A percentile compares a stretch with the other conserved stretches of the same genome.
These are phyloP conservation scores for Botrytis fragariae DNA, from an alignment of 2,329 filamentous ascomycete genomes.

Conservation along the genomic window DNA sequence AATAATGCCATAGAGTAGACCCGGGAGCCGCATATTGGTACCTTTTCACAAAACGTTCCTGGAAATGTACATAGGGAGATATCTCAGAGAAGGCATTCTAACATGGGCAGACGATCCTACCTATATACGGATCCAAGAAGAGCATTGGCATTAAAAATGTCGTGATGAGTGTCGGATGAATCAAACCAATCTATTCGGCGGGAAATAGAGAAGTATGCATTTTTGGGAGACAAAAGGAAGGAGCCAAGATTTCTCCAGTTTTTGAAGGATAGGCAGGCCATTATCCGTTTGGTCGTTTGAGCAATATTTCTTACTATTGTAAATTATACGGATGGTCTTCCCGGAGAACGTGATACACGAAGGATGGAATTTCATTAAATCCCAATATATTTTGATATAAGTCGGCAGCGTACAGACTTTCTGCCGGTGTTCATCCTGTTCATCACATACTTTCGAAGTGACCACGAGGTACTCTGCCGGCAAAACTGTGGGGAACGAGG, in stretches of 20 bases:
- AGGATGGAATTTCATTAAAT: conserved; percentile 19
- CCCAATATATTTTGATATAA: conserved; percentile 27
- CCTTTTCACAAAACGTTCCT: conserved; percentile 17
- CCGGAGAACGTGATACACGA: conserved; percentile 25
- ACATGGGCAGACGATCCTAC: neutral
- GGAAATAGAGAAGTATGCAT: neutral
- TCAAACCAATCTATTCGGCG: neutral
- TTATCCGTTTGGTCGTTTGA: conserved; percentile 25
- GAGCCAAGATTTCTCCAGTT: conserved; percentile 1
- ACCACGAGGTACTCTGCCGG: conserved; percentile 17
- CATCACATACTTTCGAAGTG: conserved; percentile 4
- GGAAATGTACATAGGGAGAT: neutral
- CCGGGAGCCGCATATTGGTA: conserved; percentile 33
- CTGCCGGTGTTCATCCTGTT: conserved; percentile 17
- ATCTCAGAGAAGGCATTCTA: neutral
- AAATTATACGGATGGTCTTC: conserved; percentile 21
- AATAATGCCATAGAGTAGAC: conserved; percentile 29
- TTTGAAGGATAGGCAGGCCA: conserved; percentile 12
- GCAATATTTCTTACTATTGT: neutral
- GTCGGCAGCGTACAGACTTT: conserved; percentile 16
- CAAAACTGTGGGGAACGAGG: conserved; percentile 15
- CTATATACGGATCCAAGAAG: neutral
- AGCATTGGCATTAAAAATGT: neutral
- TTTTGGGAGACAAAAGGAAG: neutral
- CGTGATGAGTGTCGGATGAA: neutral